phyloP scores from a whole-genome alignment of 2,329 filamentous ascomycete species.

The Bertia moriformis region DNA sequence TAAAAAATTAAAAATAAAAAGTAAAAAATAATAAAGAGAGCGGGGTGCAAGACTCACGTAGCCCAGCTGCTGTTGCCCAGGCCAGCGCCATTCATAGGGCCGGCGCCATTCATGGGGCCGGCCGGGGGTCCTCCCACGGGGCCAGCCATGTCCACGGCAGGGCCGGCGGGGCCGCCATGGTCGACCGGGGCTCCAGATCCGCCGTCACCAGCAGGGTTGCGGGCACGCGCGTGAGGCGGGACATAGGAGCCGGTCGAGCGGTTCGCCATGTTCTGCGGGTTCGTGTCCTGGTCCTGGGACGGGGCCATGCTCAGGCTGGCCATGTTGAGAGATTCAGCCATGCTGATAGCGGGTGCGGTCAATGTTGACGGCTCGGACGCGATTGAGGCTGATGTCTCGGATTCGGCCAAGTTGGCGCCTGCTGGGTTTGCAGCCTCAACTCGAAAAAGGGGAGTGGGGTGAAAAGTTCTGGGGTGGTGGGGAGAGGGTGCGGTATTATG shows the following conservation, averaged over 20 bases:
- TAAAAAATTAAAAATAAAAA: neutral
- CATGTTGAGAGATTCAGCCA: conserved; percentile 79
- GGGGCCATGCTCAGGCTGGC: conserved; percentile 52
- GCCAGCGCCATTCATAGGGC: conserved; percentile 10
- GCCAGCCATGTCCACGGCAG: conserved; percentile 11
- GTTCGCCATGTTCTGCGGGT: conserved; percentile 17
- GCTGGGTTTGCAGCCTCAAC: neutral
- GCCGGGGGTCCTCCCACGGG: conserved; percentile 18
- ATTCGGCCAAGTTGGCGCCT: neutral
- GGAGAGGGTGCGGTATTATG: too few species aligned
- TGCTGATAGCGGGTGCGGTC: conserved; percentile 26
- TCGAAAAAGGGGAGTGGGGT: too few species aligned
- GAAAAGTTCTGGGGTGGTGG: too few species aligned
- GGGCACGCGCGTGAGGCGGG: conserved; percentile 72
- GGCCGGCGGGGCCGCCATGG: conserved; percentile 16
- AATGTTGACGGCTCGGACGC: neutral
- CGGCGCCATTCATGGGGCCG: conserved; percentile 23
- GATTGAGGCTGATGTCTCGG: neutral
- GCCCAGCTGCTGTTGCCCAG: conserved; percentile 43
- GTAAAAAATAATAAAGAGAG: too few species aligned
- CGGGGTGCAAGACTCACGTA: conserved; percentile 28
- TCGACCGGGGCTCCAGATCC: too few species aligned
- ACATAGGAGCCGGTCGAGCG: conserved; percentile 82
- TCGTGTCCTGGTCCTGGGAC: conserved; percentile 26
- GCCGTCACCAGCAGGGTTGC: too few species aligned